A percentile compares a stretch with the other conserved stretches of the same genome.
These are phyloP conservation scores for Citrus trifoliata DNA, from an alignment of 345 rosid species.

Conservation along the genomic window DNA sequence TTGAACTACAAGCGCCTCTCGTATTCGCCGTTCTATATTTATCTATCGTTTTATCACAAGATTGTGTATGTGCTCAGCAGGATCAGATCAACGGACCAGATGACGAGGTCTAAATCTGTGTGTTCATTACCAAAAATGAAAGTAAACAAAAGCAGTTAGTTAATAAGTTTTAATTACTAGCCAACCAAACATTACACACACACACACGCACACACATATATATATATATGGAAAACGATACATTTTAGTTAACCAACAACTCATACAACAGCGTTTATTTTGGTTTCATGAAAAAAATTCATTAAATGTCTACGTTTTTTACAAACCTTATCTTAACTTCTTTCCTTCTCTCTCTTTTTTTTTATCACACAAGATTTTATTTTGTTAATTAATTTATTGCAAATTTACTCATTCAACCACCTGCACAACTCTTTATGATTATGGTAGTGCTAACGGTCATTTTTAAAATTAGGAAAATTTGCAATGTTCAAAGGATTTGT, in stretches of 20 bases:
- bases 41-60: not conserved
- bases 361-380: not conserved
- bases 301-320: not conserved
- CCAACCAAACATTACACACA: not conserved
- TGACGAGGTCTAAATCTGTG: not conserved
- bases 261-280: not conserved
- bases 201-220: accelerated
- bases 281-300: not conserved
- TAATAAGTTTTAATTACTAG: not conserved
- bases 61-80: not conserved
- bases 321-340: not conserved
- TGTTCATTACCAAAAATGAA: not conserved
- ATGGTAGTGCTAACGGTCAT: no score
- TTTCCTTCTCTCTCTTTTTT: not conserved
- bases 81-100: not conserved
- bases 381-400: not conserved
- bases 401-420: not conserved
- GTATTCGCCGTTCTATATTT: not conserved
- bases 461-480: no score
- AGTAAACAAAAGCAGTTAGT: not conserved
- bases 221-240: not conserved
- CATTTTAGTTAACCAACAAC: not conserved
- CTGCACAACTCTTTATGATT: no score
- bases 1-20: not conserved
- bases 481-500: no score